Base-by-base conservation (phyloP, 1,139 yeast species). In the Waltiozyma sp. region DNA sequence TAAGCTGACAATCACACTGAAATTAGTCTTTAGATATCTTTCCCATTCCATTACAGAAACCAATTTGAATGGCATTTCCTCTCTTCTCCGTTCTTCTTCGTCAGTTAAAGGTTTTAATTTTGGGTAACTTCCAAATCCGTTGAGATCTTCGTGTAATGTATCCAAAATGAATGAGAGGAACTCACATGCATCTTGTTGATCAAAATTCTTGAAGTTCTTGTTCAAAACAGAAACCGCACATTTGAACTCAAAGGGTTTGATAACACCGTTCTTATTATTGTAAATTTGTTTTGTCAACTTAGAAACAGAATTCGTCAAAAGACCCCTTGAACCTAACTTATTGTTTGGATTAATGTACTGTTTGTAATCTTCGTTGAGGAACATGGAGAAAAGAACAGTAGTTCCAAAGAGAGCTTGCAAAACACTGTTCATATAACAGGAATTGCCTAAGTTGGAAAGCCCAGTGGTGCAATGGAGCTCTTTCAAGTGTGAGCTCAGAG, bases 11-110 rank as follows among this genome's bases (percentile, higher is more conserved):
- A 91, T 73, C 1, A 84, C 74, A 34, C 96, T 88, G 53, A 84
- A 82, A 59, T 91, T 91, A 26, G 89, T 75, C 46, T 83, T 83
- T 44, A 87, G 67, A 58, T 87, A 88, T 47, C 95, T 70, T 57
- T 87, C 96, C 98, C 98, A 91, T 61, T 91, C 97, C 41, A 88
- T 81, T 0, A 95, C 79, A 0, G 96, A 82, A 0, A 96, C 97
- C 37, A 85, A 70, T 47, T 96, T 71, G 7, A 88, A 72, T 1
- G 95, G 86, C 56, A 87, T 63, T 24, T 66, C 63, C 57, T 91
- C 97, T 41, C 96, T 69, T 18, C 74, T 67, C 40, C 70, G 70
- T 56, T 89, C 96, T 49, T 89, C 95, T 44, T 77, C 80, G 11
- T 76, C 77, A 0, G 91, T 80, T 37, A 88, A 68, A 41, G 70